These are phyloP conservation scores for Scedosporium boydii DNA, from an alignment of 2,329 filamentous ascomycete species.

Conservation along the genomic window DNA sequence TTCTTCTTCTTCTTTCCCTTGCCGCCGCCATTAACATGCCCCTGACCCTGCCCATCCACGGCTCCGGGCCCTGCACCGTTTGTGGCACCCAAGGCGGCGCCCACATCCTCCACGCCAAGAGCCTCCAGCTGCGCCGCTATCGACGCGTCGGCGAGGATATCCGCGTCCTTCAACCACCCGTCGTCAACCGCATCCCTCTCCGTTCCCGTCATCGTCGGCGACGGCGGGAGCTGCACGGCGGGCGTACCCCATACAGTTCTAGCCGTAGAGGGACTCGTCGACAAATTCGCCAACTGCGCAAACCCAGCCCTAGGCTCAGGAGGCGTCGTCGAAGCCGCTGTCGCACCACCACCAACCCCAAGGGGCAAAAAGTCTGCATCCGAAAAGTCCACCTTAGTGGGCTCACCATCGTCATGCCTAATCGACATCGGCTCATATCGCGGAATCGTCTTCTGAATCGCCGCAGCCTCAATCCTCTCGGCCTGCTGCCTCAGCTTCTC, in stretches of 20 bases:
- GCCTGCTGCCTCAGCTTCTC: constrained; percentile 77
- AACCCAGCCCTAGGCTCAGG: constrained; percentile 53
- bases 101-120: constrained; percentile 27
- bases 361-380: constrained; percentile 8
- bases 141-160: constrained; percentile 56
- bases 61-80: constrained; percentile 14
- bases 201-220: constrained; percentile 37
- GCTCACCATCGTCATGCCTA: constrained; percentile 37
- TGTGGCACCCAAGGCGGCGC: constrained; percentile 11
- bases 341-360: neutral
- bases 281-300: constrained; percentile 62
- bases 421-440: constrained; percentile 18
- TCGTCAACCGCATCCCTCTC: constrained; percentile 44
- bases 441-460: constrained; percentile 44
- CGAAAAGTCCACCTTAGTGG: constrained; percentile 18
- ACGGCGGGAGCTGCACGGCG: constrained; percentile 42
- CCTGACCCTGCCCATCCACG: constrained; percentile 15
- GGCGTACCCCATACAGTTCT: constrained; percentile 92
- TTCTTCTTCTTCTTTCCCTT: constrained; percentile 53
- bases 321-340: constrained; percentile 32
- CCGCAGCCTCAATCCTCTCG: constrained; percentile 67
- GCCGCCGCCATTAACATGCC: neutral
- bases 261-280: constrained; percentile 63
- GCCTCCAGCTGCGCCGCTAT: constrained; percentile 50
- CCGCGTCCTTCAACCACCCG: constrained; percentile 79